These are phyloP conservation scores for Crassisporium funariophilum DNA, from an alignment of 768 basidiomycete species.

Conservation along the genomic window DNA sequence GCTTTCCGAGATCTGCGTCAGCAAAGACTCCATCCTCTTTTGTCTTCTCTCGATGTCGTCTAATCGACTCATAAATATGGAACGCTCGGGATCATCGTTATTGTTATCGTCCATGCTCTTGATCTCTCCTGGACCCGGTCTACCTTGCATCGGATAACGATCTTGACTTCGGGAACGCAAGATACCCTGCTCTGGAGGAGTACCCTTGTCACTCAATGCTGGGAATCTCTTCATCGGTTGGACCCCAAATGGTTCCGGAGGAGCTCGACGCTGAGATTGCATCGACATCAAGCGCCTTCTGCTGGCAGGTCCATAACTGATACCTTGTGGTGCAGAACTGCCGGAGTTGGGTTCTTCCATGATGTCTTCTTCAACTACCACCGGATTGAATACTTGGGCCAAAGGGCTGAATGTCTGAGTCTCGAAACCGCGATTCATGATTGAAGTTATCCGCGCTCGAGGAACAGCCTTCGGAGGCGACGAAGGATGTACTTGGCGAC, in stretches of 20 bases:
- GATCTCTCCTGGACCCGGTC: conserved; percentile 15
- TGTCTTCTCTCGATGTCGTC: conserved; percentile 38
- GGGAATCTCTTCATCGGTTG: conserved; percentile 13
- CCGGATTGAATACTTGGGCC: conserved; percentile 73
- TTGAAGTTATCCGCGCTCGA: conserved; percentile 46
- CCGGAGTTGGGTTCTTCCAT: conserved; percentile 27
- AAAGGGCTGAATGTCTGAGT: conserved; percentile 60
- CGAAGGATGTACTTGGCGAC: conserved; percentile 8
- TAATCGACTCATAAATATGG: conserved; percentile 16
- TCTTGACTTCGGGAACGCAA: conserved; percentile 17
- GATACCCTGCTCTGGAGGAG: conserved; percentile 5
- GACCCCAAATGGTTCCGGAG: conserved; percentile 13
- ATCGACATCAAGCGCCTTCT: conserved; percentile 45
- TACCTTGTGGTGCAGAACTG: conserved; percentile 20
- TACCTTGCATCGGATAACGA: conserved; percentile 7
- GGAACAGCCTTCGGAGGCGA: conserved; percentile 26
- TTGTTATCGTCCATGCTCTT: conserved; percentile 21
- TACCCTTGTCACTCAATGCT: conserved; percentile 11
- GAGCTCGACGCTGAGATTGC: conserved; percentile 18
- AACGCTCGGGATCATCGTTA: conserved; percentile 18
- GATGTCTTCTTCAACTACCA: conserved; percentile 55
- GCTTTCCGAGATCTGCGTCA: conserved; percentile 38
- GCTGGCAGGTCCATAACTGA: conserved; percentile 48
- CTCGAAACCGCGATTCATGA: conserved; percentile 43
- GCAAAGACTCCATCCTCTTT: conserved; percentile 46